Evolutionary conservation across 2,329 filamentous ascomycete species (phyloP).

Genomic region (Pleoardoris graminearum): DNA sequence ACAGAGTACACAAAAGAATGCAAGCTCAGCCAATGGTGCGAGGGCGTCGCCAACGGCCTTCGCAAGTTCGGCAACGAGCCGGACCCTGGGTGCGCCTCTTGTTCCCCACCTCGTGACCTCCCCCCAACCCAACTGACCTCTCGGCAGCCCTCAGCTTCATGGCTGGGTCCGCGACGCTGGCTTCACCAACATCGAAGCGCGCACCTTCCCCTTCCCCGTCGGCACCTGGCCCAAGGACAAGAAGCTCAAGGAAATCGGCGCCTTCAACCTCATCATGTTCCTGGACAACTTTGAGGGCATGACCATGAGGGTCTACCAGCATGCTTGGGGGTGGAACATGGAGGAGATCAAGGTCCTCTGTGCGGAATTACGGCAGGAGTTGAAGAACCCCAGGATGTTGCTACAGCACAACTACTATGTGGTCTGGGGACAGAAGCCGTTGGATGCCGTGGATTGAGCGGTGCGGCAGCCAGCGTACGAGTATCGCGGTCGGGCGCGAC

Average conservation of each 20-base stretch:
- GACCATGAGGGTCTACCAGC: constrained; percentile 20
- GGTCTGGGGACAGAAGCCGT: constrained; percentile 26
- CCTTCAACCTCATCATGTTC: constrained; percentile 29
- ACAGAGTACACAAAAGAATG: constrained; percentile 20
- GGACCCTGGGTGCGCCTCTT: constrained; percentile 37
- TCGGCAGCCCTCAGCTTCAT: constrained; percentile 23
- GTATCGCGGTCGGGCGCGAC: too few species aligned
- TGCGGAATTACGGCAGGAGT: constrained; percentile 22
- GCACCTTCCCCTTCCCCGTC: constrained; percentile 24
- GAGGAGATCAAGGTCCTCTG: constrained; percentile 31
- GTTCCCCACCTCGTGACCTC: background rate
- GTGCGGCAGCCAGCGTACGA: too few species aligned
- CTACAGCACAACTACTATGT: constrained; percentile 34
- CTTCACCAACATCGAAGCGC: constrained; percentile 26
- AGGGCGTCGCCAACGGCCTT: constrained; percentile 41
- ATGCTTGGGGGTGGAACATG: constrained; percentile 20
- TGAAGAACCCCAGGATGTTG: constrained; percentile 28
- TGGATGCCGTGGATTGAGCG: constrained; percentile 18
- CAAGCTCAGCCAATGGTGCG: constrained; percentile 21
- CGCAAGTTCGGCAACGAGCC: constrained; percentile 47
- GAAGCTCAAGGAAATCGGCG: constrained; percentile 31
- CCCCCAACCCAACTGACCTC: background rate
- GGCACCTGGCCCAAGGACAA: constrained; percentile 34
- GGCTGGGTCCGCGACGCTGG: constrained; percentile 29
- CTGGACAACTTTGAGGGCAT: constrained; percentile 34